Evolutionary conservation across 306 rosid species (phyloP), one percentile per base, ranked within the genome.

Genomic region (Datisca glomerata): DNA sequence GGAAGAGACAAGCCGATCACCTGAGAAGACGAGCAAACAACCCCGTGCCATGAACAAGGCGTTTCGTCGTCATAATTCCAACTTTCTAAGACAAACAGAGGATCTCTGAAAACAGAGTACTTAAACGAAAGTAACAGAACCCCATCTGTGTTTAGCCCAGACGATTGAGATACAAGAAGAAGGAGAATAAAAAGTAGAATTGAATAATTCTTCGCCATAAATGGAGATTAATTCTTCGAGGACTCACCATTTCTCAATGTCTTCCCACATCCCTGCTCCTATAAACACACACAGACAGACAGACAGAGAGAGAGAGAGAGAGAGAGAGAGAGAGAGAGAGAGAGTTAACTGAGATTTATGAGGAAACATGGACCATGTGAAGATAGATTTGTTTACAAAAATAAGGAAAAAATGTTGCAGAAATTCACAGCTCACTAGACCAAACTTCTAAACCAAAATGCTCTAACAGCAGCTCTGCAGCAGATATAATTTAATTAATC

Each of bases 1-100:
- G 85, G 86, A 3, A 91, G 74, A 8, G 77, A 24, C 7, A 91
- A 34, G 1, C 45, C 58, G 3, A 67, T 62, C 2, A 91, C 98
- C 3, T 76, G 68, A 41, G 12, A 45, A 21, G 7, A 36, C 10
- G 14, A 12, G 5, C 96, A 86, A 3, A 43, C 7, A 27, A 81
- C 92, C 3, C 96, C 96, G 15, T 63, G 72, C 98, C 98, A 91
- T 1, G 61, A 73, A 56, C 98, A 91, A 0, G 98, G 98, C 0
- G 75, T 75, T 0, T 45, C 22, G 44, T 91, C 81, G 49, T 43
- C 7, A 52, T 53, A 49, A 48, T 45, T 79, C 98, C 96, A 91
- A 45, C 13, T 68, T 1, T 51, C 53, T 0, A 84, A 63, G 0
- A 43, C 61, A 1, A 5, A 12, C 0, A 68, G 62, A 5, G 98